phyloP scores from a whole-genome alignment of 1,139 yeast species.

The Magnusiomyces suaveolens region DNA sequence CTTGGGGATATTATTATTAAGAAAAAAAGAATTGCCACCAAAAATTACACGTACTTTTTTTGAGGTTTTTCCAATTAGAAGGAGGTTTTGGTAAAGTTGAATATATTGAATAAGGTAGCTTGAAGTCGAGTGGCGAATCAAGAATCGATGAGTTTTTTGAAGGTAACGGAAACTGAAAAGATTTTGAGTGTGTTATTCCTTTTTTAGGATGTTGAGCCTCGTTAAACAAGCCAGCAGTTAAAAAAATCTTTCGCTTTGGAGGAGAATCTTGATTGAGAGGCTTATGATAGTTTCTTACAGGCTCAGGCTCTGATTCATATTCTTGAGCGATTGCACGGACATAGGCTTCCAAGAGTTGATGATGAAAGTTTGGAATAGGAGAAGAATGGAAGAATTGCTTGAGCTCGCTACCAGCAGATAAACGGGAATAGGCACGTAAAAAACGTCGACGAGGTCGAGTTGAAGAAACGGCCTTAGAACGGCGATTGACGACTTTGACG shows the following conservation, averaged over 20 bases:
- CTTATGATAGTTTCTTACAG: no score
- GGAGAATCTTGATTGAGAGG: no score
- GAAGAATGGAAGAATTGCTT: slow-evolving; percentile 6
- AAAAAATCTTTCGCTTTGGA: slow-evolving; percentile 9
- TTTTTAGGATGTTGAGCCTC: slow-evolving; percentile 6
- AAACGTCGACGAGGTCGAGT: slow-evolving; percentile 1
- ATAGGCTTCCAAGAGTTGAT: slow-evolving; percentile 11
- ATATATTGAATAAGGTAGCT: slow-evolving; percentile 31
- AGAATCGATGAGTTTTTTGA: slow-evolving; percentile 15
- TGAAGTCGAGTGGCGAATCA: slow-evolving; percentile 21
- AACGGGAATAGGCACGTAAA: slow-evolving; percentile 8
- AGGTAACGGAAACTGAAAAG: slow-evolving; percentile 22
- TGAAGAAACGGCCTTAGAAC: not conserved
- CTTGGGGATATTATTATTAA: not conserved
- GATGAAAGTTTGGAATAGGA: slow-evolving; percentile 8
- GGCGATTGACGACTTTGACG: not conserved
- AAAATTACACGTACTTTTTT: slow-evolving; percentile 19
- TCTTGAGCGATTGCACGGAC: slow-evolving; percentile 9
- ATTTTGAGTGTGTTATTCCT: slow-evolving; percentile 2
- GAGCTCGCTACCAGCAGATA: slow-evolving; percentile 9
- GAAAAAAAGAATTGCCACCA: not conserved
- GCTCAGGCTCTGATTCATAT: slow-evolving; percentile 6
- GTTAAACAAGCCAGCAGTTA: slow-evolving; percentile 10
- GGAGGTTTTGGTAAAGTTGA: slow-evolving; percentile 22
- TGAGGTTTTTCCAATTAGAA: slow-evolving; percentile 29